Evolutionary conservation across 768 basidiomycete species (phyloP), one percentile per base, ranked within the genome.

Genomic region (Mycena pura): DNA sequence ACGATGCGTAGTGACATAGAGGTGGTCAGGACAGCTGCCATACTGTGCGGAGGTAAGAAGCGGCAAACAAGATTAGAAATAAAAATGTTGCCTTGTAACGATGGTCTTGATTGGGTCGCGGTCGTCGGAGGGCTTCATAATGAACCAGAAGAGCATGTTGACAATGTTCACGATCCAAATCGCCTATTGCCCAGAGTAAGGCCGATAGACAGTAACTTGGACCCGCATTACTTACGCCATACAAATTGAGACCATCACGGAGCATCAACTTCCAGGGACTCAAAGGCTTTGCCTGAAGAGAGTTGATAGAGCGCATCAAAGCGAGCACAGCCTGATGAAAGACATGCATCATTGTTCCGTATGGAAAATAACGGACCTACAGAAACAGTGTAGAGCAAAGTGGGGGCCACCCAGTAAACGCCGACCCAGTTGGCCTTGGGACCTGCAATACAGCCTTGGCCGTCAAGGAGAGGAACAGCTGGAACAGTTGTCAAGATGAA

Each of bases 1-100:
- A 95, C 82, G 79, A 95, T 92, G 66, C 92, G 91, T 70, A 93
- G 87, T 29, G 87, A 85, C 93, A 94, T 94, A 17, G 92, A 92
- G 38, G 91, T 88, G 27, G 93, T 94, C 60, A 94, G 85, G 31
- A 93, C 92, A 10, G 90, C 91, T 2, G 93, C 84, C 90, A 95
- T 93, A 77, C 86, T 84, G 52, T 62, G 27, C 14, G 14, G 25
- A n/a, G 25, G 24, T 57, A 19, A 38, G n/a, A n/a, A n/a, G 44
- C 46, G 38, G 50, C 44, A 11, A 24, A 28, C 38, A n/a, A 17
- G 25, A 44, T 31, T 44, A 24, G 13, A 11, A 46, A 40, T 22
- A 15, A 15, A 17, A 10, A 27, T 57, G 29, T 24, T 60, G 83
- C 83, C 82, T 86, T 22, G 91, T 91, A 40, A 93, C 85, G 70